These are phyloP conservation scores for Neospora caninum DNA, from an alignment of 169 alveolate species.

Conservation along the genomic window DNA sequence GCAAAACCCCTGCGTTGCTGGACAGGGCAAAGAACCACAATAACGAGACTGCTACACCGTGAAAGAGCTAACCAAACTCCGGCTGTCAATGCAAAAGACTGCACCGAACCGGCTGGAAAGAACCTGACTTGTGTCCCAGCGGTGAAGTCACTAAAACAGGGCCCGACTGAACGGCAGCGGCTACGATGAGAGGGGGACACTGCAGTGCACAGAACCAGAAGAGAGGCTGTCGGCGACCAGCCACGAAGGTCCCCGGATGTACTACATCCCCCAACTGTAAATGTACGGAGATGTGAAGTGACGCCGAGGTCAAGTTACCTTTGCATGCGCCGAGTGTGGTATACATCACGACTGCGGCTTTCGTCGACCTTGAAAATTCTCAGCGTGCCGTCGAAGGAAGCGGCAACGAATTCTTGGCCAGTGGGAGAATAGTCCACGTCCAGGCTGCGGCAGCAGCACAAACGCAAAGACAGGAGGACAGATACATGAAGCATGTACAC, in stretches of 20 bases:
- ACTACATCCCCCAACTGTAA: neutral
- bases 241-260: too few species aligned
- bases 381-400: slow-evolving; percentile 96
- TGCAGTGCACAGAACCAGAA: too few species aligned
- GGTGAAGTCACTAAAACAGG: too few species aligned
- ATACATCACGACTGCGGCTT: slow-evolving; percentile 95
- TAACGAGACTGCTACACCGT: neutral
- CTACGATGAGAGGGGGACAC: too few species aligned
- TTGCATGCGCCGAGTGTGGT: slow-evolving; percentile 97
- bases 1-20: too few species aligned
- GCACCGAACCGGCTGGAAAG: too few species aligned
- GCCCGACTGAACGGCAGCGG: too few species aligned
- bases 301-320: slow-evolving; percentile 57
- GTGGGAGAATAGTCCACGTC: slow-evolving; percentile 96
- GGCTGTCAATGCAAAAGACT: too few species aligned
- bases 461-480: neutral
- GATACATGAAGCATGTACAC: neutral
- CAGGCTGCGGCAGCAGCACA: slow-evolving; percentile 59
- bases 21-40: neutral
- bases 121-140: too few species aligned
- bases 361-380: slow-evolving; percentile 91
- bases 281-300: neutral
- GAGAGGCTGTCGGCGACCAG: too few species aligned
- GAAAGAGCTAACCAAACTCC: neutral
- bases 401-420: slow-evolving; percentile 97